A percentile compares a stretch with the other conserved stretches of the same genome.
Conservation (phyloP, 1,139 yeast genomes). For the Pneumocystis canis region DNA sequence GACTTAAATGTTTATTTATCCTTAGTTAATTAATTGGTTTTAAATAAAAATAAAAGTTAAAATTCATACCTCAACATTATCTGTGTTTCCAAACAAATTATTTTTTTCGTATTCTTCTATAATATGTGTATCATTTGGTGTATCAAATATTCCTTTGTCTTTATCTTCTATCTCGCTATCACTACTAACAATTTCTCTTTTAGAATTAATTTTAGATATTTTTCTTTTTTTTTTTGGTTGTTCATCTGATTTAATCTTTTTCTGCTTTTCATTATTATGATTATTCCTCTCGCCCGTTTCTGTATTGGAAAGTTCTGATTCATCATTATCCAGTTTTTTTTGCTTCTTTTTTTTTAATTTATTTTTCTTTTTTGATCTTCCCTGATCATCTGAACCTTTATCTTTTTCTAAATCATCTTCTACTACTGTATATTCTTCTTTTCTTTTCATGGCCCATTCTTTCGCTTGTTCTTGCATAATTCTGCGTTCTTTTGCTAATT, state of each 20-base stretch:
- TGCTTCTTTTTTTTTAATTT: constrained; percentile 1
- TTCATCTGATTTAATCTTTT: background rate
- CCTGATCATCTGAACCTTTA: constrained; percentile 3
- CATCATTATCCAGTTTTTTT: constrained; percentile 2
- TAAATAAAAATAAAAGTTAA: background rate
- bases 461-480: constrained; percentile 9
- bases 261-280: background rate
- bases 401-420: constrained; percentile 2
- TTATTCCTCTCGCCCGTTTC: background rate
- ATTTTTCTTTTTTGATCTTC: constrained; percentile 8
- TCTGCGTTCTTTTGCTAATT: constrained; percentile 9
- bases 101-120: background rate
- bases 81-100: background rate
- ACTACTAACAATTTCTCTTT: background rate
- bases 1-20: background rate
- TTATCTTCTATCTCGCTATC: background rate
- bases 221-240: constrained; percentile 1
- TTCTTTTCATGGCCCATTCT: constrained; percentile 7
- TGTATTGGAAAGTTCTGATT: background rate
- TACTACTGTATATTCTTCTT: constrained; percentile 1
- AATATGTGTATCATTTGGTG: background rate
- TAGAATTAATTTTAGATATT: background rate
- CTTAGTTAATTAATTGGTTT: background rate
- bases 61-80: background rate
- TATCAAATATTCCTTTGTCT: background rate